Evolutionary conservation across 768 basidiomycete genomes (phyloP).

Genomic region (Mycena vulgaris): DNA sequence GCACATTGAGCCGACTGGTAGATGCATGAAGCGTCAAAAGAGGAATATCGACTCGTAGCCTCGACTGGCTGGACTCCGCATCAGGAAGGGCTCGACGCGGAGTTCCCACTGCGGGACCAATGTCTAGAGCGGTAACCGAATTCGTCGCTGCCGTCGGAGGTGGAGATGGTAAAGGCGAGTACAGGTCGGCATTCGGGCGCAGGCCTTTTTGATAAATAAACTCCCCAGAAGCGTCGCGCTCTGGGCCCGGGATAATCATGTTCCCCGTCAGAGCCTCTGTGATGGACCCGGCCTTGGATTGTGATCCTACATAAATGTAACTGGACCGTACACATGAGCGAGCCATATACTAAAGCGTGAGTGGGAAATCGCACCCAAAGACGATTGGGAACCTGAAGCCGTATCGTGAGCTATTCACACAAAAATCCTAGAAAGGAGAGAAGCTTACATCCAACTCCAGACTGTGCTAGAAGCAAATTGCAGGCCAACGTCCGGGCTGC

Average conservation of each 20-base stretch:
- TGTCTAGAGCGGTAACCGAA: background rate
- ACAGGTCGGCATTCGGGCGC: conserved; percentile 15
- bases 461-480: conserved; percentile 38
- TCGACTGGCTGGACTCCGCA: background rate
- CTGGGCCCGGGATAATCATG: conserved; percentile 4
- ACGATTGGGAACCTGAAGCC: conserved; percentile 33
- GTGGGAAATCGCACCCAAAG: conserved; percentile 11
- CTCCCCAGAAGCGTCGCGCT: background rate
- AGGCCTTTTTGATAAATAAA: conserved; percentile 11
- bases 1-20: background rate
- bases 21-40: background rate
- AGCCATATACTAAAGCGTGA: background rate
- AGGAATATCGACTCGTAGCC: background rate
- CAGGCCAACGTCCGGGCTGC: conserved; percentile 25
- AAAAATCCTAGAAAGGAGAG: background rate
- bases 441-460: conserved; percentile 38
- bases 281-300: conserved; percentile 32
- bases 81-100: background rate
- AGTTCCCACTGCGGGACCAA: background rate
- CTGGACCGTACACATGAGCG: conserved; percentile 3
- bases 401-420: background rate
- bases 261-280: conserved; percentile 28
- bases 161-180: background rate
- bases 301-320: conserved; percentile 32
- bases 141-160: background rate